Evolutionary conservation across 345 rosid genomes (phyloP), one percentile per base, ranked within the genome.

Genomic region (Barbarea vulgaris): DNA sequence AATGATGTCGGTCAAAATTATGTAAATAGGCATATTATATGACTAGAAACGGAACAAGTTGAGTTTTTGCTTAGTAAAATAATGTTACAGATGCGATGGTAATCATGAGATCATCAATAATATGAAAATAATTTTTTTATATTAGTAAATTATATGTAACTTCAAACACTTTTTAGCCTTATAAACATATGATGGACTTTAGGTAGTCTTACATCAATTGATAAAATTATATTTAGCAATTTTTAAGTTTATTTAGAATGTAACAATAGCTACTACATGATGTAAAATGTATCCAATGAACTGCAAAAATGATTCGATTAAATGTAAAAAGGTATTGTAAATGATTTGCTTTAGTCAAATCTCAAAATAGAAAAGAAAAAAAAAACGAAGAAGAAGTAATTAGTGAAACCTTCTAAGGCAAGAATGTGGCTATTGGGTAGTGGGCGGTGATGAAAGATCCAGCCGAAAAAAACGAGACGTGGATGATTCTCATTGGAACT

Each of bases 401-500:
- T 64, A 53, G 77, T 81, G 86, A 83, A 80, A 76, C 36, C 81
- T 85, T 83, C 88, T 19, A 85, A 78, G 75, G 67, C 74, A 80
- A 60, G 74, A 71, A 55, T 55, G 25, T 12, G 34, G 19, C 41
- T 63, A 34, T 15, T 8, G 15, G 37, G 59, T 64, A 57, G 65
- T 69, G 74, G 53, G 11, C 55, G 75, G 62, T 79, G 13, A 41
- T 55, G 76, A 59, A 59, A 9, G 37, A 30, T 69, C 33, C 48
- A 60, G 28, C 64, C 67, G 6, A 44, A 17, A 56, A 28, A 14
- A 5, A n/a, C 1, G 66, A 55, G 62, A 54, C 67, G 64, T 77
- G 78, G 74, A 57, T 13, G 59, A 55, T 61, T 57, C 50, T 76
- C 18, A 70, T 17, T 56, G 69, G 67, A 65, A 33, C 7, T 44